Evolutionary conservation across 768 basidiomycete genomes (phyloP), one percentile per base, ranked within the genome.

Genomic region (Russula lepida): DNA sequence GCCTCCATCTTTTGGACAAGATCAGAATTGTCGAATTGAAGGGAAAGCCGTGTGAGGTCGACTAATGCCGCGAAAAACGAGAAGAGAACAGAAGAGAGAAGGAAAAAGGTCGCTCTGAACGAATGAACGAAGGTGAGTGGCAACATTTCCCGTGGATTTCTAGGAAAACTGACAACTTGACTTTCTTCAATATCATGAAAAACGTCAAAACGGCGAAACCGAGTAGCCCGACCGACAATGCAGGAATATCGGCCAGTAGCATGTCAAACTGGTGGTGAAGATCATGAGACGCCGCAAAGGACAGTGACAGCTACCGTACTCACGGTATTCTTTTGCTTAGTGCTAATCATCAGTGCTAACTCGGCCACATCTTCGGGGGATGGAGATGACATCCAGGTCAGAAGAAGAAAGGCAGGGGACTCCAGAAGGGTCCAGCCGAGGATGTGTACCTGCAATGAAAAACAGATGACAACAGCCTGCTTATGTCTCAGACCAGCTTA

Each of bases 61-160:
- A 89, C 69, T 44, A 85, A 77, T 4, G 80, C 79, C 12, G 83
- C 85, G 32, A 78, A 69, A 69, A 91, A 89, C 1, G 81, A 78
- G 21, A 86, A 66, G 59, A 87, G 75, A 8, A 77, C 77, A 19
- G 88, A 82, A 17, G 72, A 68, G 68, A 84, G 83, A 51, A 90
- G 75, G 70, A 77, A 82, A 48, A 81, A 56, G 12, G 77, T 64
- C 54, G 80, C 70, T 41, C 74, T 74, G 55, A 4, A 58, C n/a
- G 13, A 37, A 30, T 39, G 2, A 23, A 15, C 0, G 35, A 2
- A 39, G 32, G 30, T 46, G 37, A 46, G 53, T 28, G 23, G 47
- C n/a, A n/a, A 6, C 32, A 37, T 27, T 35, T 47, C 52, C 4
- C 28, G 30, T 12, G 37, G 12, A 37, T 33, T 23, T 23, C 6